phyloP scores from a whole-genome alignment of 306 rosid genomes.

The Castanopsis chinensis region DNA sequence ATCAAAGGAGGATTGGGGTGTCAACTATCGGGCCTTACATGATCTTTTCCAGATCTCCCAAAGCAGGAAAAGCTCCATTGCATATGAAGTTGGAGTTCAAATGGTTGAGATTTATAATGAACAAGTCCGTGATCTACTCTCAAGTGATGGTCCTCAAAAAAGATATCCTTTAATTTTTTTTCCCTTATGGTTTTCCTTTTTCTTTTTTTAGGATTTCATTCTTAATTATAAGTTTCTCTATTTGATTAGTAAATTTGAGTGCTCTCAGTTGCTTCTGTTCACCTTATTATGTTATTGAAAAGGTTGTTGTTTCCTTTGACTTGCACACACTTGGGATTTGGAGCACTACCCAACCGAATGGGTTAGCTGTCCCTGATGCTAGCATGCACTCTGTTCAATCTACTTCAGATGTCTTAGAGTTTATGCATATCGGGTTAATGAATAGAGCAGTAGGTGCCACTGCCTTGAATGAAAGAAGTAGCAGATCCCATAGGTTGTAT shows the following conservation, averaged over 20 bases:
- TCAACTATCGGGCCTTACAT: conserved; percentile 86
- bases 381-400: conserved; percentile 87
- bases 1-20: conserved; percentile 89
- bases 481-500: conserved; percentile 92
- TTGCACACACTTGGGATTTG: conserved; percentile 99
- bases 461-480: conserved; percentile 93
- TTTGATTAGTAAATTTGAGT: not conserved
- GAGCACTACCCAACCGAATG: conserved; percentile 92
- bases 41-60: conserved; percentile 93
- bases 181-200: not conserved
- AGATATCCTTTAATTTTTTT: conserved; percentile 66
- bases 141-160: conserved; percentile 72
- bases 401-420: conserved; percentile 75
- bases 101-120: conserved; percentile 99
- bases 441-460: conserved; percentile 95
- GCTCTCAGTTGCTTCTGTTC: not conserved
- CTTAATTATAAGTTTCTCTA: conserved; percentile 5
- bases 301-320: conserved; percentile 62
- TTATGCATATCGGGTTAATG: conserved; percentile 69
- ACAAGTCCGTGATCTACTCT: conserved; percentile 95
- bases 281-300: not conserved
- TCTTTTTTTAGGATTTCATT: not conserved
- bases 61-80: conserved; percentile 67
- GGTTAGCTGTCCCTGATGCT: conserved; percentile 98
- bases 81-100: conserved; percentile 91